Evolutionary conservation across 768 basidiomycete genomes (phyloP).

Genomic region (Lactarius tabidus): DNA sequence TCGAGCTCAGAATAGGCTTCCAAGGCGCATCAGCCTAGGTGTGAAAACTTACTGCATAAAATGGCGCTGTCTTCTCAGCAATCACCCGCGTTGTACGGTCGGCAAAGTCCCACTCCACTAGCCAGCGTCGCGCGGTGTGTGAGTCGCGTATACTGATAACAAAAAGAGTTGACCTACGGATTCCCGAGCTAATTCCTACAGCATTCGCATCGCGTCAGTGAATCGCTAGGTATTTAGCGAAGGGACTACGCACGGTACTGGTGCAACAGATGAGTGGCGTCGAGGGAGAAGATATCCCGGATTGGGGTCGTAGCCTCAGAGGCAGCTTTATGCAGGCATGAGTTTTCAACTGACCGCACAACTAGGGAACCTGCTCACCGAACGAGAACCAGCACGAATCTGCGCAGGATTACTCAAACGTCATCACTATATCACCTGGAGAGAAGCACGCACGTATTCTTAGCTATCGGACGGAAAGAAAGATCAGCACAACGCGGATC

Average conservation of each 20-base stretch:
- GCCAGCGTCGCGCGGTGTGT: neutral
- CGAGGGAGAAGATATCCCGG: conserved; percentile 8
- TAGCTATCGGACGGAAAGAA: neutral
- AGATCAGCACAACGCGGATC: neutral
- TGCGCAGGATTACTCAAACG: neutral
- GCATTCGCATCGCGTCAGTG: neutral
- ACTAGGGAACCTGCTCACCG: neutral
- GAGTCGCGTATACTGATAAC: neutral
- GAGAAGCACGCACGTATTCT: conserved; percentile 14
- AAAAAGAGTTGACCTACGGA: conserved; percentile 2
- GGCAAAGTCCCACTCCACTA: conserved; percentile 18
- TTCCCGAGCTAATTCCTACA: conserved; percentile 18
- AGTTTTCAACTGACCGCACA: neutral
- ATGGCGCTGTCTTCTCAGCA: conserved; percentile 11
- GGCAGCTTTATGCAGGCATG: neutral
- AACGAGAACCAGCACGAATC: conserved; percentile 20
- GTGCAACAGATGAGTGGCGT: neutral
- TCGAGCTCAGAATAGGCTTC: neutral
- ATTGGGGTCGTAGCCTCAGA: neutral
- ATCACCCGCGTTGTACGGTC: conserved; percentile 17
- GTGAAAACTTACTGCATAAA: conserved; percentile 9
- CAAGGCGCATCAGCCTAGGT: too few species aligned
- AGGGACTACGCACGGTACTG: conserved; percentile 7
- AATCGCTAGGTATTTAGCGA: neutral
- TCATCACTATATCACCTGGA: neutral